These are phyloP conservation scores for Xylaria grammica DNA, from an alignment of 495 filamentous ascomycete species.

Conservation along the genomic window DNA sequence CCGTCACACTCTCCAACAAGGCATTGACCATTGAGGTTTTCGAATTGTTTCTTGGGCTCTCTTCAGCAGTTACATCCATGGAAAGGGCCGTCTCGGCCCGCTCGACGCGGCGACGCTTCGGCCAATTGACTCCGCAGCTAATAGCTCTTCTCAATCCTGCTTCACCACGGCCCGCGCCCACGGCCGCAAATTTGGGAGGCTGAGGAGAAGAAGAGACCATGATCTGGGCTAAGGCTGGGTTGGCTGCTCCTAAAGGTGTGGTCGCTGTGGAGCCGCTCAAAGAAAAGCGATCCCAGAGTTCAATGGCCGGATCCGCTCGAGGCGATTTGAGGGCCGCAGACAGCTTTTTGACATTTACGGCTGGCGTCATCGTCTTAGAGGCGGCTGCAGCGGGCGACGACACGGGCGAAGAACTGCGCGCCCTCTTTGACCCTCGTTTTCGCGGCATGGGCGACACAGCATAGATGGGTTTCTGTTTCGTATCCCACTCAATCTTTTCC, in stretches of 20 bases:
- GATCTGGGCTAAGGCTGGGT: slow-evolving; percentile 63
- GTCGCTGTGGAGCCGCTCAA: slow-evolving; percentile 36
- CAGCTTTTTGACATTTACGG: slow-evolving; percentile 54
- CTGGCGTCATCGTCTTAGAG: slow-evolving; percentile 35
- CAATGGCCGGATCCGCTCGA: slow-evolving; percentile 78
- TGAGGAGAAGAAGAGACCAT: slow-evolving; percentile 74
- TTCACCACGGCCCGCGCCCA: slow-evolving; percentile 50
- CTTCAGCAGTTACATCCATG: slow-evolving; percentile 19
- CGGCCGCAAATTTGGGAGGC: slow-evolving; percentile 53
- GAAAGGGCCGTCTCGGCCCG: slow-evolving; percentile 33
- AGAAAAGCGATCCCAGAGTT: slow-evolving; percentile 85
- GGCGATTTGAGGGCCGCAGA: slow-evolving; percentile 71
- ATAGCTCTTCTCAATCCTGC: slow-evolving; percentile 67
- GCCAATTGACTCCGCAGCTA: slow-evolving; percentile 76
- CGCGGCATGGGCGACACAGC: slow-evolving; percentile 53
- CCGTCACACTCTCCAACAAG: slow-evolving; percentile 49
- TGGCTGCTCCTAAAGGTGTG: slow-evolving; percentile 45
- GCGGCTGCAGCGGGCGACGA: slow-evolving; percentile 61
- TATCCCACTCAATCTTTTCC: slow-evolving; percentile 49
- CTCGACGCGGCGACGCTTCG: slow-evolving; percentile 60
- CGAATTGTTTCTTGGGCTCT: slow-evolving; percentile 33
- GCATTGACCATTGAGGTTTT: slow-evolving; percentile 60
- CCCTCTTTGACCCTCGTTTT: slow-evolving; percentile 68
- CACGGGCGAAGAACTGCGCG: slow-evolving; percentile 80
- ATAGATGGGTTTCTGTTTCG: slow-evolving; percentile 37